Evolutionary conservation across 2,329 filamentous ascomycete genomes (phyloP).

Genomic region (Rosellinia necatrix): DNA sequence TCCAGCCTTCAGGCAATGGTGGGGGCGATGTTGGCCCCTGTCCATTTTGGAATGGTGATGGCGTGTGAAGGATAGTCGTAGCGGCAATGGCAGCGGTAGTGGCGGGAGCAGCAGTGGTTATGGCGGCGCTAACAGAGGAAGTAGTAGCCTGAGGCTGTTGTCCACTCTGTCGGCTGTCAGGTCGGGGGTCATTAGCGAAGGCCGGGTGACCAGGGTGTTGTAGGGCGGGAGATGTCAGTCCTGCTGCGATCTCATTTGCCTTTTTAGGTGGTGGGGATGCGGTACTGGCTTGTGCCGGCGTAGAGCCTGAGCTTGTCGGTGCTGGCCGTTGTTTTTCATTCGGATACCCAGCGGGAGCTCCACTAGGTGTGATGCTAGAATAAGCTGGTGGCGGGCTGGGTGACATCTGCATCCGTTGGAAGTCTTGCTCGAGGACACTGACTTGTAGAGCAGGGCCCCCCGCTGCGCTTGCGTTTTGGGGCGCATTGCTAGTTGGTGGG

Average conservation of each 20-base stretch:
- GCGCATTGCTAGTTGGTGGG: slow-evolving; percentile 40
- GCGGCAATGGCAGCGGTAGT: background rate
- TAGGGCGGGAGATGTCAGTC: slow-evolving; percentile 52
- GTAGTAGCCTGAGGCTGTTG: slow-evolving; percentile 47
- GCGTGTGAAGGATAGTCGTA: slow-evolving; percentile 42
- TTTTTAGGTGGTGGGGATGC: slow-evolving; percentile 42
- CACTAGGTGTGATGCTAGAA: slow-evolving; percentile 69
- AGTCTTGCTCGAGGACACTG: slow-evolving; percentile 82
- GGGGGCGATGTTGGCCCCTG: slow-evolving; percentile 79
- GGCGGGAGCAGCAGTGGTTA: background rate
- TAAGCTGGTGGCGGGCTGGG: slow-evolving; percentile 95
- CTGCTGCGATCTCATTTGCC: slow-evolving; percentile 36
- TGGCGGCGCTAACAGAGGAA: too few relatives aligned
- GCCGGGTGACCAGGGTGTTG: slow-evolving; percentile 78
- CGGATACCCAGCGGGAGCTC: slow-evolving; percentile 65
- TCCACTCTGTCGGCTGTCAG: slow-evolving; percentile 50
- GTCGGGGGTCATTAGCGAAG: slow-evolving; percentile 81
- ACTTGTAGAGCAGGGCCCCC: slow-evolving; percentile 53
- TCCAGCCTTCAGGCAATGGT: slow-evolving; percentile 96
- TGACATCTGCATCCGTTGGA: slow-evolving; percentile 77
- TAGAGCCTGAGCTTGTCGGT: slow-evolving; percentile 35
- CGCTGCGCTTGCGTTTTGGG: slow-evolving; percentile 33
- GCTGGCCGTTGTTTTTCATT: slow-evolving; percentile 73
- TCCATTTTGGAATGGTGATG: slow-evolving; percentile 48
- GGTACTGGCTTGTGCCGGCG: slow-evolving; percentile 37